phyloP scores from a whole-genome alignment of 176 grass and related monocot species.

The Aegilops longissima region DNA sequence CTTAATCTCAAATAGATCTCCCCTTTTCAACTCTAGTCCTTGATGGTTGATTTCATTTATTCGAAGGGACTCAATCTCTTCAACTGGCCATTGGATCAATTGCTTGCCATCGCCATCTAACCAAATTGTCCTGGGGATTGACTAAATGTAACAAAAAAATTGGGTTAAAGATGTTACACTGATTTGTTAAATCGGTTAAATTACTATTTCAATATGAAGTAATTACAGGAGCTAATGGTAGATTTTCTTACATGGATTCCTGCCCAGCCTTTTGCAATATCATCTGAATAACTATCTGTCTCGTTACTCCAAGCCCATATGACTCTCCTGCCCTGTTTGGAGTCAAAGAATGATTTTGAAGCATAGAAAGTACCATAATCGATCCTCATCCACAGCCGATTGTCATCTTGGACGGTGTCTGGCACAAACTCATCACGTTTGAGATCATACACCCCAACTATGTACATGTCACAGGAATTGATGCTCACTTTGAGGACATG shows the following conservation, averaged over 20 bases:
- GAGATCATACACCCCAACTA: conserved; percentile 62
- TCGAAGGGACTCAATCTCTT: conserved; percentile 9
- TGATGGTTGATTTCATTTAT: conserved; percentile 6
- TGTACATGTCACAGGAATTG: conserved; percentile 52
- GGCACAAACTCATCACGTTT: conserved; percentile 58
- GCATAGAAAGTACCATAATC: conserved; percentile 91
- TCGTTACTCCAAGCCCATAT: conserved; percentile 88
- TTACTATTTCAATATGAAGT: neutral
- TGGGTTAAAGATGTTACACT: neutral
- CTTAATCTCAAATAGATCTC: conserved; percentile 7
- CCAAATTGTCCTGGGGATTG: conserved; percentile 12
- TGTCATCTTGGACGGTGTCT: conserved; percentile 45
- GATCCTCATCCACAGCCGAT: conserved; percentile 53
- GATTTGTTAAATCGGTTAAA: neutral
- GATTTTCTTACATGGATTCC: conserved; percentile 67
- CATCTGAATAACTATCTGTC: conserved; percentile 55
- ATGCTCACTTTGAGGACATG: conserved; percentile 79
- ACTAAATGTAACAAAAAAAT: neutral
- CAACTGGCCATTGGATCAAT: conserved; percentile 5
- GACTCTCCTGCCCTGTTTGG: conserved; percentile 51
- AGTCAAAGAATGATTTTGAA: conserved; percentile 85
- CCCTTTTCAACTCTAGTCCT: neutral
- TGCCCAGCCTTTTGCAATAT: conserved; percentile 78
- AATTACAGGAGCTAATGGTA: neutral
- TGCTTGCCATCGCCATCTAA: neutral